Evolutionary conservation across 2,329 filamentous ascomycete species (phyloP), one percentile per base, ranked within the genome.

Genomic region (Aspergillus transmontanensis): DNA sequence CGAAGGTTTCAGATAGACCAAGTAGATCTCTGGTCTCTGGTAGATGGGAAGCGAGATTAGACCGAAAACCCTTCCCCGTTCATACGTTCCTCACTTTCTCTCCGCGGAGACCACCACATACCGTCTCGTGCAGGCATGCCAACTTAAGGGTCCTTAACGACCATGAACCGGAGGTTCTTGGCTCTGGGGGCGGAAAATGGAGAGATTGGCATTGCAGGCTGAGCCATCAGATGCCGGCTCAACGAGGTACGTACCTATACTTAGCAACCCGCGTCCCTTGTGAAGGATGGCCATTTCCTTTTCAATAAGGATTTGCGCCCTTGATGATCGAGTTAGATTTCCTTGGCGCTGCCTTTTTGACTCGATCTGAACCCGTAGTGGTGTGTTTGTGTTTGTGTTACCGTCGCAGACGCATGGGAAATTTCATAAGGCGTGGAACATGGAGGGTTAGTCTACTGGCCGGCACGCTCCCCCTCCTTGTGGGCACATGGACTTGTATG

Each of bases 1-100:
- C 51, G 51, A 55, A 55, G 51, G 51, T 55, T 55, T 55, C 51
- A 55, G 6, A 36, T 54, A 54, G 48, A 32, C 48, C 12, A 32
- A 28, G 48, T 14, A 32, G 48, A 53, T 32, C 30, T 53, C 21
- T 32, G 10, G 16, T 28, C 48, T 32, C 14, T 19, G 7, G 36
- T 41, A 41, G 36, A 4, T 36, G 34, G 36, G 16, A 7, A 7
- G 36, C 0, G 36, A 6, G 36, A 3, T 36, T 36, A 6, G 6
- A 19, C 36, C 19, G 16, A 41, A 41, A 41, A 41, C 12, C 16
- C 36, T 19, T 41, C 16, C 16, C 36, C 36, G 2, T 41, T 41
- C 6, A 41, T 41, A 7, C 26, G 28, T 32, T 28, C 26, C 16
- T 32, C 3, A 53, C 28, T 53, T 53, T 30, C 48, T 14, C 11